These are phyloP conservation scores for Cetraspora pellucida DNA, from an alignment of 192 early-diverging fungal species.

Conservation along the genomic window DNA sequence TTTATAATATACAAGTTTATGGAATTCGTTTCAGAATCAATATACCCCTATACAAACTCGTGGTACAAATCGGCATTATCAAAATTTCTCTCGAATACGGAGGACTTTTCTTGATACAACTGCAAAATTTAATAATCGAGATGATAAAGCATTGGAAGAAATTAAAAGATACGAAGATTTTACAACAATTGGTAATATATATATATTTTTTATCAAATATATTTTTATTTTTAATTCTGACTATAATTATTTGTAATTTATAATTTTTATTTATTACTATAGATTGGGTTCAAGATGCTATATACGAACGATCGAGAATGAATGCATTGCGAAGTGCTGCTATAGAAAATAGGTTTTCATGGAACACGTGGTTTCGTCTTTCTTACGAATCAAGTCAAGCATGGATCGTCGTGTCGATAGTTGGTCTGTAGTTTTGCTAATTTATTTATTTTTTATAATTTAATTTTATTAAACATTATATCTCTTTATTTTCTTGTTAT, in stretches of 20 bases:
- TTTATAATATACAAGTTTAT: too few species aligned
- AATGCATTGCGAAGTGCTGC: conserved; percentile 43
- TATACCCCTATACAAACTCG: too few species aligned
- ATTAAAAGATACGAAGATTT: conserved; percentile 67
- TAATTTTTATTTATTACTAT: conserved; percentile 1
- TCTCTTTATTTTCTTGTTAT: too few species aligned
- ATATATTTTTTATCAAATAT: not conserved
- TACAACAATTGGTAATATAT: conserved; percentile 59
- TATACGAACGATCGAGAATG: conserved; percentile 59
- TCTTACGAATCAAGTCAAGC: conserved; percentile 75
- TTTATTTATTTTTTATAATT: not conserved
- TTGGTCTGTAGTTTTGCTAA: conserved; percentile 53
- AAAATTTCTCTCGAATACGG: too few species aligned
- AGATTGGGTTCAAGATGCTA: conserved; percentile 73
- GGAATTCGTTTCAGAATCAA: too few species aligned
- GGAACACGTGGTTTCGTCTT: conserved; percentile 52
- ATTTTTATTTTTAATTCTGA: not conserved
- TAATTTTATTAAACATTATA: not conserved
- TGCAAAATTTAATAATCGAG: conserved; percentile 2
- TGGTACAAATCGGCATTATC: too few species aligned
- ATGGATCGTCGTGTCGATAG: conserved; percentile 82
- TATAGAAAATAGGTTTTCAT: conserved; percentile 44
- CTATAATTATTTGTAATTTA: not conserved
- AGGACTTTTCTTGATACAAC: too few species aligned
- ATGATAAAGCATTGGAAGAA: conserved; percentile 53